phyloP scores from a whole-genome alignment of 2,329 filamentous ascomycete species.

The Elsinoe ampelina region DNA sequence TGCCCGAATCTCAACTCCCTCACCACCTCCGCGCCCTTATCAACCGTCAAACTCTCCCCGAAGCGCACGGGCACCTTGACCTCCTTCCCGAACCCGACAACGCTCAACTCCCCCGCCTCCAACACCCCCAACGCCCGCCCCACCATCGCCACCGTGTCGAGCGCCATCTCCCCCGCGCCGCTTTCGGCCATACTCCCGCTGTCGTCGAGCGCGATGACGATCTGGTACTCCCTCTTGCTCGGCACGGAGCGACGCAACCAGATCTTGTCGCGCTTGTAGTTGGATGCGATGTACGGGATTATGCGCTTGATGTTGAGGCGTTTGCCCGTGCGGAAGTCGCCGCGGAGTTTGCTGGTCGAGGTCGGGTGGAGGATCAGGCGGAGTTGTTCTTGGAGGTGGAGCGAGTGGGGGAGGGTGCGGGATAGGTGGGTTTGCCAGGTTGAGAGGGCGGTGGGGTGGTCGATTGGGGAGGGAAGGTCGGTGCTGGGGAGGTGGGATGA shows the following conservation, averaged over 20 bases:
- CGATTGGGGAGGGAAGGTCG: conserved; percentile 33
- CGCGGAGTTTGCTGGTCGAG: conserved; percentile 88
- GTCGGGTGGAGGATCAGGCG: conserved; percentile 92
- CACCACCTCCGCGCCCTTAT: conserved; percentile 75
- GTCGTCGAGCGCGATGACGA: conserved; percentile 95
- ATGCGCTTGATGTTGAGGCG: conserved; percentile 98
- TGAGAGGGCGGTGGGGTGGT: conserved; percentile 50
- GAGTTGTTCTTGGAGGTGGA: conserved; percentile 86
- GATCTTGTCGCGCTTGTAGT: conserved; percentile 99
- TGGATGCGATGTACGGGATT: conserved; percentile 96
- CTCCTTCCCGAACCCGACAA: conserved; percentile 78
- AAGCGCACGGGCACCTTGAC: conserved; percentile 83
- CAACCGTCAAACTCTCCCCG: conserved; percentile 67
- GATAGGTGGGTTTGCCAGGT: conserved; percentile 81
- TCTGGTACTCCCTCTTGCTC: conserved; percentile 90
- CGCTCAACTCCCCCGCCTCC: conserved; percentile 85
- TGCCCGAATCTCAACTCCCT: conserved; percentile 79
- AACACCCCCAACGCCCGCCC: conserved; percentile 81
- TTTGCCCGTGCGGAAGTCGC: conserved; percentile 94
- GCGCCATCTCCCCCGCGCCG: conserved; percentile 66
- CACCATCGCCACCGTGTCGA: conserved; percentile 90
- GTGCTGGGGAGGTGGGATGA: conserved; percentile 62
- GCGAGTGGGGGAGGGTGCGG: conserved; percentile 74
- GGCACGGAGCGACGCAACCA: conserved; percentile 94
- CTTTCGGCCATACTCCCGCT: conserved; percentile 86